Evolutionary conservation across 495 filamentous ascomycete genomes (phyloP).

Genomic region (Aspergillus sparsus): DNA sequence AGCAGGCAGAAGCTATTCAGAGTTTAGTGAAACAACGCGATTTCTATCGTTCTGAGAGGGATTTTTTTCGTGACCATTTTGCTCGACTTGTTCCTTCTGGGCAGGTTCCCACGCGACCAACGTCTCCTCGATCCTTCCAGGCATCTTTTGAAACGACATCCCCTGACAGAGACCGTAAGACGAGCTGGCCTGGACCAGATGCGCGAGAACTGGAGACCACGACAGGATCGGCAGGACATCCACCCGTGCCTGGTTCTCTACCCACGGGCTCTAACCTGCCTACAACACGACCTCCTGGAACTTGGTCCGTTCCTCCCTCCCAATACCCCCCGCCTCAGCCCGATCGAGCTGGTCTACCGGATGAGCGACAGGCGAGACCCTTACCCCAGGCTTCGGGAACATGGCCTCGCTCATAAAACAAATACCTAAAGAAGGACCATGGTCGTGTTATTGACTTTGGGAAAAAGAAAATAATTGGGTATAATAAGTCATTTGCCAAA

Average conservation of each 20-base stretch:
- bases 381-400: constrained; percentile 18
- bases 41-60: constrained; percentile 59
- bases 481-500: too few species aligned
- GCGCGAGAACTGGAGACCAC: constrained; percentile 12
- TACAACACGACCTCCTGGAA: constrained; percentile 12
- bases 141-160: constrained; percentile 14
- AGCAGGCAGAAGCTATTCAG: constrained; percentile 52
- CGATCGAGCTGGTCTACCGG: constrained; percentile 13
- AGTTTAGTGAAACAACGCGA: constrained; percentile 57
- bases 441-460: neutral
- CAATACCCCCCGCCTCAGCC: constrained; percentile 14
- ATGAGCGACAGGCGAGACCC: constrained; percentile 17
- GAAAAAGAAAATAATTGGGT: neutral
- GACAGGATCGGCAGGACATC: constrained; percentile 1
- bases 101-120: constrained; percentile 43
- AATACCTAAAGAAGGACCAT: neutral
- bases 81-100: constrained; percentile 50
- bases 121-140: constrained; percentile 37
- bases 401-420: constrained; percentile 20
- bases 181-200: constrained; percentile 15
- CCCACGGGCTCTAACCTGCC: constrained; percentile 13
- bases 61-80: constrained; percentile 67
- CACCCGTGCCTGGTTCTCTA: neutral
- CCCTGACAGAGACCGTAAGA: constrained; percentile 9
- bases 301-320: constrained; percentile 15